Evolutionary conservation across 2,329 filamentous ascomycete genomes (phyloP).

Genomic region (Scorias spongiosa): DNA sequence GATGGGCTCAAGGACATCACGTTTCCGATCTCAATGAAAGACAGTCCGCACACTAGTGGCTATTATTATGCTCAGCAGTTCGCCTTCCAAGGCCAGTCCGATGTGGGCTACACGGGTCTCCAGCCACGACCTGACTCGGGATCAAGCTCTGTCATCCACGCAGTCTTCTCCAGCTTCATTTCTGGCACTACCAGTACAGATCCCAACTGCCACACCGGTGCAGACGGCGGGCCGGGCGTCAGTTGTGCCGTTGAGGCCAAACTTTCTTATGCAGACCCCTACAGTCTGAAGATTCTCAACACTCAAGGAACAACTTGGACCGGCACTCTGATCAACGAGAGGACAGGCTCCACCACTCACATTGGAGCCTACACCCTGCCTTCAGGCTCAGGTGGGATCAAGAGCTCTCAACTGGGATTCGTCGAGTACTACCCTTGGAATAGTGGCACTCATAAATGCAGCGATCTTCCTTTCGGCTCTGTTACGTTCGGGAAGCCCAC

Average conservation of each 20-base stretch:
- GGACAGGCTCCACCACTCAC: slow-evolving; percentile 9
- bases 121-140: slow-evolving; percentile 11
- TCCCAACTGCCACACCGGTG: slow-evolving; percentile 14
- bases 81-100: slow-evolving; percentile 9
- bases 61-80: slow-evolving; percentile 20
- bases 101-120: slow-evolving; percentile 18
- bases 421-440: slow-evolving; percentile 19
- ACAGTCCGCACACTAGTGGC: slow-evolving; percentile 10
- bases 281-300: slow-evolving; percentile 13
- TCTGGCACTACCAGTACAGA: slow-evolving; percentile 11
- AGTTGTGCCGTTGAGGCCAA: slow-evolving; percentile 14
- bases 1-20: slow-evolving; percentile 11
- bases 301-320: slow-evolving; percentile 15
- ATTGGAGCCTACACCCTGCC: slow-evolving; percentile 17
- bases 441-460: not conserved
- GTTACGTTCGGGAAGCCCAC: slow-evolving; percentile 1
- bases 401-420: slow-evolving; percentile 13
- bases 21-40: slow-evolving; percentile 12
- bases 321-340: slow-evolving; percentile 14
- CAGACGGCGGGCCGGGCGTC: slow-evolving; percentile 16
- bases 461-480: not conserved
- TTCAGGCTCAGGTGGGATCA: slow-evolving; percentile 9
- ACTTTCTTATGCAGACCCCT: slow-evolving; percentile 9
- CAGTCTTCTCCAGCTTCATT: slow-evolving; percentile 20
- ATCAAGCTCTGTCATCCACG: slow-evolving; percentile 12